Evolutionary conservation across 306 rosid genomes (phyloP).

Genomic region (Sicyos baderoa): DNA sequence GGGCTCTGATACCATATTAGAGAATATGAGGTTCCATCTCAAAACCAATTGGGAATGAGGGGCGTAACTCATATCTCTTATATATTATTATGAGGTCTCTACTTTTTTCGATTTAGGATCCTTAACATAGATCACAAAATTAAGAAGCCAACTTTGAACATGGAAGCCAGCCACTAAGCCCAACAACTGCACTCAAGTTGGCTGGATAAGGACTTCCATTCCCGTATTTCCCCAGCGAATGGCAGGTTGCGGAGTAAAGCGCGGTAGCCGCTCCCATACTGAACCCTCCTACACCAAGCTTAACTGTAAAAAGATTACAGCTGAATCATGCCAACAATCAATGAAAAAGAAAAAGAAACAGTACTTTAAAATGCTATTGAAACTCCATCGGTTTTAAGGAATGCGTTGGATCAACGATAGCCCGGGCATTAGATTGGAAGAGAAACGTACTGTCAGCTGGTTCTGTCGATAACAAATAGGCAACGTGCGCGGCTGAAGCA

Average conservation of each 20-base stretch:
- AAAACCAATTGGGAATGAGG: too few species aligned
- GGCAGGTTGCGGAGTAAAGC: constrained; percentile 75
- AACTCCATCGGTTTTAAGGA: too few species aligned
- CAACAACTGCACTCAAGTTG: constrained; percentile 71
- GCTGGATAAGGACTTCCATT: constrained; percentile 61
- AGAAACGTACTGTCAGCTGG: constrained; percentile 76
- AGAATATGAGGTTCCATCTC: too few species aligned
- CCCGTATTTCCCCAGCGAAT: constrained; percentile 57
- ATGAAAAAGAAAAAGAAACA: neutral
- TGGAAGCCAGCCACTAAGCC: constrained; percentile 99
- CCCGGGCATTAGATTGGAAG: neutral
- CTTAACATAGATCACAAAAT: constrained; percentile 22
- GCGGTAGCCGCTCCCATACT: constrained; percentile 99
- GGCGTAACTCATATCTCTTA: too few species aligned
- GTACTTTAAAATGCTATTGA: neutral
- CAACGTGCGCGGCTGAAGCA: constrained; percentile 85
- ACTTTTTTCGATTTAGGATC: too few species aligned
- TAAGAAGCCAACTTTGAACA: constrained; percentile 71
- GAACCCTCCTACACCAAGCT: constrained; percentile 95
- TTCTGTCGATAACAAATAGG: constrained; percentile 82
- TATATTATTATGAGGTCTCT: too few species aligned
- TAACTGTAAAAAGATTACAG: constrained; percentile 40
- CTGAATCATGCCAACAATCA: neutral
- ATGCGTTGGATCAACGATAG: too few species aligned
- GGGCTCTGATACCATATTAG: too few species aligned